Conservation (phyloP, 345 rosid species). For the Reutealis trisperma region DNA sequence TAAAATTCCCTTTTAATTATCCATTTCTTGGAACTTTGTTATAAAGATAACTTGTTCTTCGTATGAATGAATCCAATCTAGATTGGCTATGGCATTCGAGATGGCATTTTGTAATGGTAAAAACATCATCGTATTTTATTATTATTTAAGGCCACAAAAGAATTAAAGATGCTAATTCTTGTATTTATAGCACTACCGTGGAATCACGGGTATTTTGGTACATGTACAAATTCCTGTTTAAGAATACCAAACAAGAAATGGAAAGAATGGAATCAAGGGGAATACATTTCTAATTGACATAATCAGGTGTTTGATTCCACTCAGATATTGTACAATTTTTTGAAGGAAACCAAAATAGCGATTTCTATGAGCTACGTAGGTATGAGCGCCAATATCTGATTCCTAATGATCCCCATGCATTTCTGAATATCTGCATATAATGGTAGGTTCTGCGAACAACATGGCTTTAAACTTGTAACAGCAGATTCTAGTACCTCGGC, state of each 20-base stretch:
- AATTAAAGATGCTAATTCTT: not conserved
- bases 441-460: conserved; percentile 73
- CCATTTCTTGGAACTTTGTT: no score
- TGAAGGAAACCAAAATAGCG: not conserved
- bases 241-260: not conserved
- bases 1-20: no score
- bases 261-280: not conserved
- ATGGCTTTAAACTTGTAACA: conserved; percentile 68
- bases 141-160: not conserved
- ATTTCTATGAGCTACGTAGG: conserved; percentile 24
- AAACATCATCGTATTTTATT: not conserved
- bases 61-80: no score
- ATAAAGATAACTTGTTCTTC: no score
- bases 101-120: not conserved
- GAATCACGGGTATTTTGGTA: not conserved
- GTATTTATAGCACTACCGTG: not conserved
- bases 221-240: conserved; percentile 5
- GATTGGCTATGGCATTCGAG: not conserved
- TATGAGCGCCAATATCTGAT: conserved; percentile 47
- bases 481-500: conserved; percentile 81
- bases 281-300: not conserved
- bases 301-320: not conserved
- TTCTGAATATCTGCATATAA: conserved; percentile 83
- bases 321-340: conserved; percentile 10
- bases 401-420: conserved; percentile 79